These are phyloP conservation scores for Trichoderma koningiopsis DNA, from an alignment of 2,329 filamentous ascomycete species.

Conservation along the genomic window DNA sequence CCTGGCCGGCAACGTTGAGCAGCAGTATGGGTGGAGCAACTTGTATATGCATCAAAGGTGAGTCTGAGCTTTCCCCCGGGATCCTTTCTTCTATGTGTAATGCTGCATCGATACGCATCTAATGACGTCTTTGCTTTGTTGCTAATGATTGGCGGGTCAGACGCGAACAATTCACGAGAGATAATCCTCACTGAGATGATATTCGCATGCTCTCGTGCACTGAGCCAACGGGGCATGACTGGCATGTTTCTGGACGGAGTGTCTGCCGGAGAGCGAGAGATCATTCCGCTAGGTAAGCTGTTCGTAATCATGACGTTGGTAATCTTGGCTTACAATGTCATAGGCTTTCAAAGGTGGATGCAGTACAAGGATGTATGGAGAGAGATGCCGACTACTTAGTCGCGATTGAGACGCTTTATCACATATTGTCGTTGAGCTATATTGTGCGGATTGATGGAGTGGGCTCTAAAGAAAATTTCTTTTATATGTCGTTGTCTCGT, in stretches of 20 bases:
- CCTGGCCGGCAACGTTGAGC: slow-evolving; percentile 56
- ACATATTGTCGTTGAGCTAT: not conserved
- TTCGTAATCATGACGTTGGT: not conserved
- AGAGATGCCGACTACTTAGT: slow-evolving; percentile 32
- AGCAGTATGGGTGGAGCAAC: slow-evolving; percentile 58
- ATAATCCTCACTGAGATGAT: slow-evolving; percentile 56
- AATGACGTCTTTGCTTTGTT: not conserved
- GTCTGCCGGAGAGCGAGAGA: slow-evolving; percentile 52
- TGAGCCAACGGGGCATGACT: slow-evolving; percentile 54
- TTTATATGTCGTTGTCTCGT: not conserved
- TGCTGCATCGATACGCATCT: not conserved
- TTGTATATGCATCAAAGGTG: slow-evolving; percentile 62
- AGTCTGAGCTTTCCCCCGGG: slow-evolving; percentile 38
- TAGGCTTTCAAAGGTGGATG: slow-evolving; percentile 62
- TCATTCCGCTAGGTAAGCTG: slow-evolving; percentile 55
- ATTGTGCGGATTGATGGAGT: not conserved
- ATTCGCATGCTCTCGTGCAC: slow-evolving; percentile 51
- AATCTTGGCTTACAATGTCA: not conserved
- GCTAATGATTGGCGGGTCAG: slow-evolving; percentile 30
- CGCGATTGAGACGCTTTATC: too few relatives aligned
- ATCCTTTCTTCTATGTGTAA: not conserved
- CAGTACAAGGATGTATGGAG: slow-evolving; percentile 59
- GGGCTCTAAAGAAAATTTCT: not conserved
- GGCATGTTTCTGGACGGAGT: slow-evolving; percentile 59
- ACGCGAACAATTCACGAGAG: slow-evolving; percentile 49